These are phyloP conservation scores for Lasiodiplodia theobromae DNA, from an alignment of 2,329 filamentous ascomycete species.

Conservation along the genomic window DNA sequence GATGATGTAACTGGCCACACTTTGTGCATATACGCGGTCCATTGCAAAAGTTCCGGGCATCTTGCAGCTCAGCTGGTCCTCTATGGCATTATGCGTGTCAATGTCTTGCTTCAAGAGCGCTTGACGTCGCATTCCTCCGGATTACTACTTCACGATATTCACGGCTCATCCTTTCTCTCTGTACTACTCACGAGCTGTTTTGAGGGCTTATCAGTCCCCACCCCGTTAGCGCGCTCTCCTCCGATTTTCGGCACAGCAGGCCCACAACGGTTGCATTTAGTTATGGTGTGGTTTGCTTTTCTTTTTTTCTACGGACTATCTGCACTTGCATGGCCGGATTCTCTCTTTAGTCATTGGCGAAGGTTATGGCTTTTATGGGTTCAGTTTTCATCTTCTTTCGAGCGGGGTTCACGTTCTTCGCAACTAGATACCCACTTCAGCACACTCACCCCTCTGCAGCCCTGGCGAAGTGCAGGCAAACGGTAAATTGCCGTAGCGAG, in stretches of 20 bases:
- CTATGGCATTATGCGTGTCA: conserved; percentile 1
- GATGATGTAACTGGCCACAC: conserved; percentile 15
- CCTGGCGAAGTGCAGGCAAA: not conserved
- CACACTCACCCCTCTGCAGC: not conserved
- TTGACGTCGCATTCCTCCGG: not conserved
- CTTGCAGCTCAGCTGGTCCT: not conserved
- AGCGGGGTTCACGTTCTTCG: conserved; percentile 9
- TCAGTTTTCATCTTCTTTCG: conserved; percentile 2
- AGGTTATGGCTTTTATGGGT: conserved; percentile 3
- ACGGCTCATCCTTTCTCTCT: conserved; percentile 8
- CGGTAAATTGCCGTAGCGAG: not conserved
- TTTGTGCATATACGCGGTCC: not conserved
- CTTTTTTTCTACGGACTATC: conserved; percentile 1
- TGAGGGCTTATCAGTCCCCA: not conserved
- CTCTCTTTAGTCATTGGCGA: conserved; percentile 21
- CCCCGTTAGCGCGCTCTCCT: not conserved
- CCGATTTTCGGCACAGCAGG: not conserved
- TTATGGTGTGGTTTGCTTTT: not conserved
- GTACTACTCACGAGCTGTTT: conserved; percentile 8
- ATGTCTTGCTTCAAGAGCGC: not conserved
- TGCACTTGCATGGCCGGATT: conserved; percentile 17
- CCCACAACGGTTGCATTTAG: conserved; percentile 15
- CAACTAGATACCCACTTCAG: conserved; percentile 23
- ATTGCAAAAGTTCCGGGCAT: not conserved
- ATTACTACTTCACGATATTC: conserved; percentile 17